A percentile compares a stretch with the other conserved stretches of the same genome.
phyloP scores from a whole-genome alignment of 768 basidiomycete species.

The Boletus barrowsii region DNA sequence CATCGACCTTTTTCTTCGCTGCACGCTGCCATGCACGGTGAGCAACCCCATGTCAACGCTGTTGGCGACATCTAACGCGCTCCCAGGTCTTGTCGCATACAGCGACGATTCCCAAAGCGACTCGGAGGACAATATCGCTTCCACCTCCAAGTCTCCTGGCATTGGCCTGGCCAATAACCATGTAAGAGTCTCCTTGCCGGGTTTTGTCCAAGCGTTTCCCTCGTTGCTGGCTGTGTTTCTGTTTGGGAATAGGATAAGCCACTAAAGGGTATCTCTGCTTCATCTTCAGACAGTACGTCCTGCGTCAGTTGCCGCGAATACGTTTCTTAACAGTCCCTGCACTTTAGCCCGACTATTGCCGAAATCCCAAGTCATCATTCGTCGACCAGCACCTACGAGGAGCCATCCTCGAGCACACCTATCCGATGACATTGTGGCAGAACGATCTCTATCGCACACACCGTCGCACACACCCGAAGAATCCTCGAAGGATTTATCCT shows the following conservation, averaged over 20 bases:
- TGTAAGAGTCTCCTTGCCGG: slow-evolving; percentile 59
- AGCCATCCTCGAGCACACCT: slow-evolving; percentile 49
- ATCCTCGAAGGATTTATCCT: slow-evolving; percentile 10
- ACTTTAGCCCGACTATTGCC: slow-evolving; percentile 38
- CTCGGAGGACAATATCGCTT: slow-evolving; percentile 41
- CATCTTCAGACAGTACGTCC: slow-evolving; percentile 30
- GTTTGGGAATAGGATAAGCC: slow-evolving; percentile 62
- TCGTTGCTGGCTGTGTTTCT: slow-evolving; percentile 61
- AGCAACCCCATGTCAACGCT: slow-evolving; percentile 10
- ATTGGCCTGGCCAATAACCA: slow-evolving; percentile 31
- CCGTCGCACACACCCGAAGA: slow-evolving; percentile 15
- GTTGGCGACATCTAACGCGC: slow-evolving; percentile 1
- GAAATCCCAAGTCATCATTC: slow-evolving; percentile 62
- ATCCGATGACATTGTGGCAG: slow-evolving; percentile 41
- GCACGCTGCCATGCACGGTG: slow-evolving; percentile 29
- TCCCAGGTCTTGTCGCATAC: slow-evolving; percentile 58
- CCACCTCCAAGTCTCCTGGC: slow-evolving; percentile 23
- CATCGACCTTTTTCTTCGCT: background rate
- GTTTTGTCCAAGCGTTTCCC: slow-evolving; percentile 51
- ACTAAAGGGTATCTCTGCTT: slow-evolving; percentile 34
- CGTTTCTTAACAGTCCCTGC: background rate
- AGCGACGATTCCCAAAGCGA: slow-evolving; percentile 64
- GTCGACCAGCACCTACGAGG: slow-evolving; percentile 45
- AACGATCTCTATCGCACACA: slow-evolving; percentile 3
- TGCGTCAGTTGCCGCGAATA: background rate